These are phyloP conservation scores for Botrytis elliptica DNA, from an alignment of 2,329 filamentous ascomycete genomes.

Conservation along the genomic window DNA sequence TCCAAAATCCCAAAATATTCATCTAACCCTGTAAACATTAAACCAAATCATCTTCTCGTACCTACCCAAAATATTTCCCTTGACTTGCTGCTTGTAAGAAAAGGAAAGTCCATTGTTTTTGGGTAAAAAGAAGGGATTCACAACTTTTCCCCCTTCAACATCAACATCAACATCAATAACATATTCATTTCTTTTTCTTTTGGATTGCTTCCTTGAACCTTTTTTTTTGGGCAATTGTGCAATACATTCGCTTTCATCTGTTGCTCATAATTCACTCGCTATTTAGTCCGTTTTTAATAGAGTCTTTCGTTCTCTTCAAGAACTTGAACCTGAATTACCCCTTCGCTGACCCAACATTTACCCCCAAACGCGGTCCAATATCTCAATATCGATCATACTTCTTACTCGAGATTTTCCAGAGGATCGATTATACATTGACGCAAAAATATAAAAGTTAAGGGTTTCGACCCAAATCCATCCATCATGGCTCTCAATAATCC, in stretches of 20 bases:
- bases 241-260: slow-evolving; percentile 13
- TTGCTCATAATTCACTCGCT: slow-evolving; percentile 8
- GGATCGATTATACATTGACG: not conserved
- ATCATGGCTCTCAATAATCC: slow-evolving; percentile 56
- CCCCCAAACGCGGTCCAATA: not conserved
- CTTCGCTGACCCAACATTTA: not conserved
- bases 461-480: slow-evolving; percentile 37
- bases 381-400: not conserved
- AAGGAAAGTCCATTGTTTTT: slow-evolving; percentile 4
- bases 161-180: not conserved
- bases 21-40: not conserved
- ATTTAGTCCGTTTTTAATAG: not conserved
- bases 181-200: not conserved
- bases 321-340: not conserved
- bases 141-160: not conserved
- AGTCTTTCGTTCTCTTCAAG: not conserved
- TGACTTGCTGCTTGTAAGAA: not conserved
- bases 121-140: slow-evolving; percentile 10
- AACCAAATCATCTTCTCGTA: not conserved
- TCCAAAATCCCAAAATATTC: not conserved
- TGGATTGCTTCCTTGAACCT: not conserved
- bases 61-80: not conserved
- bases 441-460: slow-evolving; percentile 19
- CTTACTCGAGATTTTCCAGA: not conserved
- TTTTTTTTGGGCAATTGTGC: not conserved